Conservation (phyloP, 2,329 filamentous ascomycete genomes). For the Raffaelea albimanens region DNA sequence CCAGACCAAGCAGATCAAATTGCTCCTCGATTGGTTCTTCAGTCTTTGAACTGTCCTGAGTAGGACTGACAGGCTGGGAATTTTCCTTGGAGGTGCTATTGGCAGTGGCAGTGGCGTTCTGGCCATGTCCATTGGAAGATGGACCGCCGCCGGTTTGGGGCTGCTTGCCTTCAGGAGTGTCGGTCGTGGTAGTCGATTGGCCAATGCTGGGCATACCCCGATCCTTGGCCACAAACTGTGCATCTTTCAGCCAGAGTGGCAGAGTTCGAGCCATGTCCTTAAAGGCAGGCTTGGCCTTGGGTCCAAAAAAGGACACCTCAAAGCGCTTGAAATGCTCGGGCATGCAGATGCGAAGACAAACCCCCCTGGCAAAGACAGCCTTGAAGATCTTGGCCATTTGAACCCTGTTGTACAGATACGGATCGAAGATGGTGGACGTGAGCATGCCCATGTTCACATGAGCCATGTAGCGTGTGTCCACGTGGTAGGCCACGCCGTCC, state of each 20-base stretch:
- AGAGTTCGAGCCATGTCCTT: slow-evolving; percentile 6
- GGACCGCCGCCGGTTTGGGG: no score
- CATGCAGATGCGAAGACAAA: slow-evolving; percentile 18
- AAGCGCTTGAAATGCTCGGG: slow-evolving; percentile 8
- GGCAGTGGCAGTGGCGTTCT: no score
- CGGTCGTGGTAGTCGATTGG: neutral
- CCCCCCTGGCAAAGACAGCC: slow-evolving; percentile 13
- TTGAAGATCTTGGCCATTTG: slow-evolving; percentile 9
- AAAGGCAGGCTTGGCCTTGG: slow-evolving; percentile 12
- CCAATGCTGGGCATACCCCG: neutral
- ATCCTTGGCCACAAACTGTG: slow-evolving; percentile 7
- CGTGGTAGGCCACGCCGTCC: slow-evolving; percentile 8
- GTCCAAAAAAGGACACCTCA: slow-evolving; percentile 15
- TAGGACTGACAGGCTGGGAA: no score
- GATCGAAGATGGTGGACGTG: slow-evolving; percentile 20
- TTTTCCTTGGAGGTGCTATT: no score
- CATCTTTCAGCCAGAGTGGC: slow-evolving; percentile 9
- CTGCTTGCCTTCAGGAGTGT: no score
- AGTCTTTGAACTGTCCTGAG: no score
- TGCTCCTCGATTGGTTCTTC: neutral
- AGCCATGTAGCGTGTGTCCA: slow-evolving; percentile 19
- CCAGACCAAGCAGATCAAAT: slow-evolving; percentile 4
- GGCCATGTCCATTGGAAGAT: no score
- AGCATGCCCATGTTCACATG: slow-evolving; percentile 19
- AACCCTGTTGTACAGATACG: slow-evolving; percentile 6